phyloP scores from a whole-genome alignment of 2,329 filamentous ascomycete species.

The Ophiocordyceps camponoti-rufipedis region DNA sequence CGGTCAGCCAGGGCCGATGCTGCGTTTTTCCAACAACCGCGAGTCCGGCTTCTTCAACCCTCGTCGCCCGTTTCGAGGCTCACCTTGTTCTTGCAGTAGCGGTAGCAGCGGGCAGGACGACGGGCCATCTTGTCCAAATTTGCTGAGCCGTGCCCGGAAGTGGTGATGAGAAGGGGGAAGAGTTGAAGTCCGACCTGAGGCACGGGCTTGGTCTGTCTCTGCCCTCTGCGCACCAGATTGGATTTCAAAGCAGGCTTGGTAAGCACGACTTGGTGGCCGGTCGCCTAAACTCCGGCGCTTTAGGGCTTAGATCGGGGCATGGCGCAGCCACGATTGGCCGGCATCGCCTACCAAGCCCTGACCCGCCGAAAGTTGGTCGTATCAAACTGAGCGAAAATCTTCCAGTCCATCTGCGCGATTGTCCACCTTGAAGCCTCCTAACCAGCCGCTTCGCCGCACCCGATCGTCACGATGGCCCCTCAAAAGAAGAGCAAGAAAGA shows the following conservation, averaged over 20 bases:
- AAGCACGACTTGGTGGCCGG: constrained; percentile 10
- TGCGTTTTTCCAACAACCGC: background rate
- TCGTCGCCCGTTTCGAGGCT: constrained; percentile 13
- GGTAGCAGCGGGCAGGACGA: constrained; percentile 98
- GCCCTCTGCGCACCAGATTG: constrained; percentile 14
- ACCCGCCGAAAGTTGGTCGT: constrained; percentile 4
- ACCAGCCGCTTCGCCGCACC: constrained; percentile 6
- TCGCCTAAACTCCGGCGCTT: constrained; percentile 20
- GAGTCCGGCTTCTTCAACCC: background rate
- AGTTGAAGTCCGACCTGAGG: constrained; percentile 10
- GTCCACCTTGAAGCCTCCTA: constrained; percentile 5
- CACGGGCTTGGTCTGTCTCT: constrained; percentile 8
- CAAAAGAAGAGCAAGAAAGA: constrained; percentile 76
- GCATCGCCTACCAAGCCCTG: constrained; percentile 3
- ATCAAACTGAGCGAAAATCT: constrained; percentile 3
- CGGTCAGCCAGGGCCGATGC: background rate
- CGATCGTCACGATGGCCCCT: constrained; percentile 41
- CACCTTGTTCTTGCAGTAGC: constrained; percentile 99
- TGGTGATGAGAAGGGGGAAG: constrained; percentile 17
- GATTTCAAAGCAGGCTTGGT: constrained; percentile 36
- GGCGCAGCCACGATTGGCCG: constrained; percentile 11
- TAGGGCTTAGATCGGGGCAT: constrained; percentile 14
- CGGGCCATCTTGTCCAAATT: constrained; percentile 87
- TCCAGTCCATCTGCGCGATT: background rate
- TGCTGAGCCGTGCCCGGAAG: constrained; percentile 11